Base-by-base conservation (phyloP, 805 yeast species). In the Metschnikowia bowlesiae region DNA sequence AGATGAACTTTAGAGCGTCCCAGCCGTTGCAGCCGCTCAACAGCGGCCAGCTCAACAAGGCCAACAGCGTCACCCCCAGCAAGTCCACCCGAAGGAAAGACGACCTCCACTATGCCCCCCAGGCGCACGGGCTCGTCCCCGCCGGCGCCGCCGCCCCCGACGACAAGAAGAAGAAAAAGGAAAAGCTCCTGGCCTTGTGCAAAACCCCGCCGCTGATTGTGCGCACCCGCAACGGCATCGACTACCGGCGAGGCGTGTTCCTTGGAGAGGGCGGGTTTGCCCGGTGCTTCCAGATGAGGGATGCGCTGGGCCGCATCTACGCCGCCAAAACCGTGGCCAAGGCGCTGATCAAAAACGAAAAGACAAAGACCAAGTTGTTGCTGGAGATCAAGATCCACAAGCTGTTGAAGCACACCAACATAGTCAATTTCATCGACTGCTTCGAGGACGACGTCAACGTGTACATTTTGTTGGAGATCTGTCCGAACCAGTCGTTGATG, bases 251-350 rank as follows among this genome's bases (percentile, higher is more conserved):
- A 64, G 98, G 98, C 1, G 77, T 77, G 52, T 91, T 90, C 61
- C 75, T 94, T 34, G 99, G 99, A 35, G 98, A 92, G 72, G 99
- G 99, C 53, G 99, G 99, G 0, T 94, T 94, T 75, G 99, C 99
- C 14, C 82, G 98, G 64, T 94, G 99, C 66, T 94, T 94, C 71
- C 97, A 94, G 67, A 94, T 94, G 77, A 89, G 87, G 65, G 96
- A 91, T 69, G 86, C 89, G 53, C 74, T 80, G 56, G 98, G 98
- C 34, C 81, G 82, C 62, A 79, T 88, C 1, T 94, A 77, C 68
- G 99, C 99, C 16, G 99, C 99, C 32, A 94, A 94, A 65, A 95
- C 99, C 0, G 96, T 94, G 35, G 99, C 99, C 48, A 94, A 94
- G 69, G 91, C 91, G 0, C 90, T 97, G 9, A 85, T 94, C 58